Evolutionary conservation across 140 eudicot species (phyloP).

Genomic region (Ambrosia hybrid): DNA sequence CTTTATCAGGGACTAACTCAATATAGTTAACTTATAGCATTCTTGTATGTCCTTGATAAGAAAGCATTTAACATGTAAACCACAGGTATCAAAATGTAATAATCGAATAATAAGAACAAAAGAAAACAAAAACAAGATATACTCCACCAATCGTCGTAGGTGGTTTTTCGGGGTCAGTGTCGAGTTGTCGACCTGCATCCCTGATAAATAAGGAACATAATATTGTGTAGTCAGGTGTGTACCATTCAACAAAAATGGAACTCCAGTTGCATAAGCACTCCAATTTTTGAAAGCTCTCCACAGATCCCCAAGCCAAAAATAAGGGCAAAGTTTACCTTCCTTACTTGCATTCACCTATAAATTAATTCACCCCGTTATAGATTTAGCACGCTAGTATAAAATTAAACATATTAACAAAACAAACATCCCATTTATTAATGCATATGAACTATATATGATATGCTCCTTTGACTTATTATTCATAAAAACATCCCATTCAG

Average conservation of each 20-base stretch:
- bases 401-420: neutral
- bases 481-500: neutral
- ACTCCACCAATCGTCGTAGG: constrained; percentile 41
- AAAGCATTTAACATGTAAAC: constrained; percentile 15
- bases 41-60: constrained; percentile 5
- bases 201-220: constrained; percentile 70
- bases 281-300: constrained; percentile 56
- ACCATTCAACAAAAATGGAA: constrained; percentile 56
- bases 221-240: constrained; percentile 46
- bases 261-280: constrained; percentile 78
- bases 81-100: neutral
- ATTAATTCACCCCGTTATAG: neutral
- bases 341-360: constrained; percentile 24
- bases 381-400: neutral
- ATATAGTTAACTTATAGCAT: neutral
- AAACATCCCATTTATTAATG: neutral
- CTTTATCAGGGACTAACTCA: neutral
- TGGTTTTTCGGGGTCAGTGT: constrained; percentile 45
- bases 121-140: constrained; percentile 2
- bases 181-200: constrained; percentile 47
- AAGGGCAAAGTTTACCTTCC: constrained; percentile 41
- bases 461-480: constrained; percentile 5
- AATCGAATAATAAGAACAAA: constrained; percentile 3
- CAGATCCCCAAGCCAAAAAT: constrained; percentile 45
- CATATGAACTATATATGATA: constrained; percentile 9